These are phyloP conservation scores for Elaeis oleifera DNA, from an alignment of 202 grass and related monocot species.

Conservation along the genomic window DNA sequence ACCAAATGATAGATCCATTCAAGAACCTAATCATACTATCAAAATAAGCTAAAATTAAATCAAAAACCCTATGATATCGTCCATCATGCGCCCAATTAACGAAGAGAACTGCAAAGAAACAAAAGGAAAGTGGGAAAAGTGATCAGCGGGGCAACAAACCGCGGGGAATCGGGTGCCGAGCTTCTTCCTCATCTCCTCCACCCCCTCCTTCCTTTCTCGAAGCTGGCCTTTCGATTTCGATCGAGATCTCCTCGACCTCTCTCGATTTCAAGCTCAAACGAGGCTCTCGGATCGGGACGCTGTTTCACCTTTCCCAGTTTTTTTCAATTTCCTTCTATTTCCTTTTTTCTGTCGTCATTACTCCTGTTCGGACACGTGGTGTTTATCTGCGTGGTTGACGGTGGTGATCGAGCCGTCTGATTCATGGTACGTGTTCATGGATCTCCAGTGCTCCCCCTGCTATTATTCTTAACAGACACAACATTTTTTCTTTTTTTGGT, in stretches of 20 bases:
- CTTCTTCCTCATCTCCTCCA: conserved; percentile 93
- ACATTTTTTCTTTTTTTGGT: too few species aligned
- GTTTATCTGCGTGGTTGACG: not conserved
- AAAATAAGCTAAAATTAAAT: too few species aligned
- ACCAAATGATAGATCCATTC: too few species aligned
- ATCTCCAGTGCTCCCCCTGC: too few species aligned
- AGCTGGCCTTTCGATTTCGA: not conserved
- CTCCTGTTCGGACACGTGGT: not conserved
- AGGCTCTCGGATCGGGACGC: not conserved
- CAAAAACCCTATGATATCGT: not conserved
- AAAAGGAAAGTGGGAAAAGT: not conserved
- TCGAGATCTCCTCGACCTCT: not conserved
- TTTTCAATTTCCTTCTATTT: not conserved
- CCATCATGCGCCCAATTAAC: not conserved
- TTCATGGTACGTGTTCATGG: not conserved
- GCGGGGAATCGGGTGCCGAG: conserved; percentile 97
- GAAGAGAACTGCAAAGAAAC: not conserved
- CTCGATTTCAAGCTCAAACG: conserved; percentile 1
- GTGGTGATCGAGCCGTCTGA: not conserved
- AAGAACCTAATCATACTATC: too few species aligned
- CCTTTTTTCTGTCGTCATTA: not conserved
- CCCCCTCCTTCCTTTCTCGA: not conserved
- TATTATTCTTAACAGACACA: too few species aligned
- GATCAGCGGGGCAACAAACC: conserved; percentile 31
- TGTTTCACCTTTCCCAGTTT: conserved; percentile 1